Percentiles rank a stretch among this genome's conserved stretches.
Evolutionary conservation across 257 asterid genomes (phyloP).

Genomic region (Handroanthus guayacan): DNA sequence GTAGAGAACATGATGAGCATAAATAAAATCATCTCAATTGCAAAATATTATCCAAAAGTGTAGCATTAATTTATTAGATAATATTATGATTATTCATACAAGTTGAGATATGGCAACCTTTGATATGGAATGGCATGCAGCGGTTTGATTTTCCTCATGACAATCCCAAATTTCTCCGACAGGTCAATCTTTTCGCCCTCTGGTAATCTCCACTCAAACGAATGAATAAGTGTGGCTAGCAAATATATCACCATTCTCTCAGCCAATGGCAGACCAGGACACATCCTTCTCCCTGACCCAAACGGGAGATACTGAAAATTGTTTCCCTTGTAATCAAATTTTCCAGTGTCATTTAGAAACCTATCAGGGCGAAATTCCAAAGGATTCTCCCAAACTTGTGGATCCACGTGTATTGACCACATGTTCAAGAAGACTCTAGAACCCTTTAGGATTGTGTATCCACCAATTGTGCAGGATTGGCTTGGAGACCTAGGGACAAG

Average conservation of each 20-base stretch:
- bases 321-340: conserved; percentile 15
- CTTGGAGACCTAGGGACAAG: conserved; percentile 3
- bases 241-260: conserved; percentile 3
- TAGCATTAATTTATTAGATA: too few species aligned
- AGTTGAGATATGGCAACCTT: not conserved
- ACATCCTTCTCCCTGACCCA: conserved; percentile 34
- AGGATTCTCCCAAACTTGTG: conserved; percentile 24
- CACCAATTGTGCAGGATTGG: conserved; percentile 23
- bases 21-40: too few species aligned
- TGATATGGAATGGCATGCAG: not conserved
- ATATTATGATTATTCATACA: not conserved
- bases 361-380: conserved; percentile 18
- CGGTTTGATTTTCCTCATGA: conserved; percentile 23
- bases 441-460: conserved; percentile 18
- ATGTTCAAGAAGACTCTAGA: conserved; percentile 13
- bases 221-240: conserved; percentile 23
- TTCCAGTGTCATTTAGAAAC: not conserved
- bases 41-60: too few species aligned
- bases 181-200: conserved; percentile 27
- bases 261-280: conserved; percentile 23
- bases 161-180: conserved; percentile 25
- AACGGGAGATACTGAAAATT: conserved; percentile 31
- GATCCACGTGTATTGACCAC: not conserved
- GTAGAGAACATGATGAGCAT: too few species aligned
- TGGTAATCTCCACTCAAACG: conserved; percentile 30